Evolutionary conservation across 352 stramenopile genomes (phyloP), one percentile per base, ranked within the genome.

Genomic region (Nothophytophthora sp.): DNA sequence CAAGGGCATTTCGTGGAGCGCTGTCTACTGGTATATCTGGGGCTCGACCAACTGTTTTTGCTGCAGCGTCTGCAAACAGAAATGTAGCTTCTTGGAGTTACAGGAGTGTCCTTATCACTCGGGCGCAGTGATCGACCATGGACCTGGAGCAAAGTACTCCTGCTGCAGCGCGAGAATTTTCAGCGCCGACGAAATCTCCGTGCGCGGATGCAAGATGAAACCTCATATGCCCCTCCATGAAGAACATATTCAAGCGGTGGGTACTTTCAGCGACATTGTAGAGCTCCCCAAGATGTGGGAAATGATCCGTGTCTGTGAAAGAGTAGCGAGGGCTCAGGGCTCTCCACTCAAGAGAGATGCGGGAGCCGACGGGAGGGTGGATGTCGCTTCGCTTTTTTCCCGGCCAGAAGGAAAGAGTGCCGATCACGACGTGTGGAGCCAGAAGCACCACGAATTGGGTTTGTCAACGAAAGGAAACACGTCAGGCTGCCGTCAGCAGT

Each of bases 11-110:
- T 66, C 62, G 3, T 96, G 85, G 86, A 72, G 56, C 16, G 70
- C 59, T 0, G 68, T 74, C 0, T 97, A 93, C 46, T 96, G 89
- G 88, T 80, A 83, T 38, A 38, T 96, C 4, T 97, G 82, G 86
- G 83, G 72, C 1, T 76, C 73, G 10, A 83, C 62, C 5, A 72
- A 79, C 22, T 60, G 51, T 22, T 86, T 92, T 20, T 39, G 48
- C n/a, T 96, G 83, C 46, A 52, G 19, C 10, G 50, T 57, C 7
- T 93, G 79, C 52, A 68, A 61, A 10, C 52, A 63, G 10, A 60
- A 41, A 20, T 86, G 60, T 33, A 73, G 56, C 22, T 60, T 85
- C 4, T 19, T 82, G 7, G 61, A 88, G 15, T 52, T 80, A 8
- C 35, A 55, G 23, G 36, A 69, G 3, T 91, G 81, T 20, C 50